A percentile compares a stretch with the other conserved stretches of the same genome.
phyloP scores from a whole-genome alignment of 371 early-diverging fungal species.

The Nosema muscidifuracis region DNA sequence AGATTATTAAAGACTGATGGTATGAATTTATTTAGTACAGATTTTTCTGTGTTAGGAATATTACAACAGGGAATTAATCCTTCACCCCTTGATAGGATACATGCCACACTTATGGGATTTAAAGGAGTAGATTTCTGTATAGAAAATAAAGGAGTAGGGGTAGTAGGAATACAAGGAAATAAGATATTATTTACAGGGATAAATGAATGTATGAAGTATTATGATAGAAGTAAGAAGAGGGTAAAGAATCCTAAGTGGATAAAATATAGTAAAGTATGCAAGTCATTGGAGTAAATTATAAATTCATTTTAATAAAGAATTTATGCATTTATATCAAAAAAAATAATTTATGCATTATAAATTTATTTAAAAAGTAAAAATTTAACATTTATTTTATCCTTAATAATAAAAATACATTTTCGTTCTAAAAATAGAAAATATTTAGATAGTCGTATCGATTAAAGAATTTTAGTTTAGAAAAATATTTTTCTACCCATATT shows the following conservation, averaged over 20 bases:
- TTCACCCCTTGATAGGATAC: conserved; percentile 83
- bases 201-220: conserved; percentile 15
- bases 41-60: conserved; percentile 83
- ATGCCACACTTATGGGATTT: conserved; percentile 68
- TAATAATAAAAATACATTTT: too few species aligned
- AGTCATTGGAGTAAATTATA: conserved; percentile 50
- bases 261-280: conserved; percentile 41
- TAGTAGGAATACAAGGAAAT: conserved; percentile 34
- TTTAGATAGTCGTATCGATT: too few species aligned
- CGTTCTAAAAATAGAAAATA: too few species aligned
- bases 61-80: conserved; percentile 90
- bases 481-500: too few species aligned
- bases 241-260: conserved; percentile 48
- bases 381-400: too few species aligned
- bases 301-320: too few species aligned
- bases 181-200: conserved; percentile 34
- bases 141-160: conserved; percentile 21
- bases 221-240: conserved; percentile 27
- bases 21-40: conserved; percentile 74
- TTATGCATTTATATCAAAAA: too few species aligned
- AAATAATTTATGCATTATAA: too few species aligned
- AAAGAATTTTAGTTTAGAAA: too few species aligned
- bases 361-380: too few species aligned
- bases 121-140: conserved; percentile 41
- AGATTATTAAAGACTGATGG: conserved; percentile 83